Conservation (phyloP, 176 grass and related monocot genomes). For the Carex kokanica region DNA sequence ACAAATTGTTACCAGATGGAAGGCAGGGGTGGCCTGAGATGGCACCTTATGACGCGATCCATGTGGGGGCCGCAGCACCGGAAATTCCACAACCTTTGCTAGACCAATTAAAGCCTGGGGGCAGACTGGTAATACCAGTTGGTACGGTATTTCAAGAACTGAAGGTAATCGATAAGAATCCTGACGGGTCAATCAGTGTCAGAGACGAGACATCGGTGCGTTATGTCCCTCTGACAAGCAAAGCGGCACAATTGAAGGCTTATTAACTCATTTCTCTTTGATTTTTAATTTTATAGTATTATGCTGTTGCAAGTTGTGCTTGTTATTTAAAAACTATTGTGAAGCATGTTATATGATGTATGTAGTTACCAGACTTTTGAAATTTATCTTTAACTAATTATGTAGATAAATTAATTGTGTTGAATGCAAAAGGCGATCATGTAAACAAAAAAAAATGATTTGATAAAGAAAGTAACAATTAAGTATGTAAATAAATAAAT, state of each 20-base stretch:
- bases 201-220: slow-evolving; percentile 57
- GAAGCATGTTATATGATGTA: slow-evolving; percentile 21
- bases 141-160: slow-evolving; percentile 65
- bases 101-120: slow-evolving; percentile 68
- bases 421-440: neutral
- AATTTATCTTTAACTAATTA: neutral
- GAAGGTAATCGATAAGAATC: slow-evolving; percentile 73
- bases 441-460: neutral
- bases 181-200: slow-evolving; percentile 42
- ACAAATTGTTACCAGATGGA: slow-evolving; percentile 44
- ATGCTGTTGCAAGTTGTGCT: neutral
- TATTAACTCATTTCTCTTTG: slow-evolving; percentile 19
- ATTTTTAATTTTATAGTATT: neutral
- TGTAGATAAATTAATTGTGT: neutral
- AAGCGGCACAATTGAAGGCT: slow-evolving; percentile 40
- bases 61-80: slow-evolving; percentile 66
- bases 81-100: slow-evolving; percentile 57
- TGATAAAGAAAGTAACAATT: neutral
- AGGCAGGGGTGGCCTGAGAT: slow-evolving; percentile 71
- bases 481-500: neutral
- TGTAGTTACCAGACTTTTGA: neutral
- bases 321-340: neutral
- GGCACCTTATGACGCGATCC: slow-evolving; percentile 70
- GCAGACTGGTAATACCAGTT: slow-evolving; percentile 77
- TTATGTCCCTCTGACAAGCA: slow-evolving; percentile 64